phyloP scores from a whole-genome alignment of 495 filamentous ascomycete genomes.

The Hypoxylon crocopeplum region DNA sequence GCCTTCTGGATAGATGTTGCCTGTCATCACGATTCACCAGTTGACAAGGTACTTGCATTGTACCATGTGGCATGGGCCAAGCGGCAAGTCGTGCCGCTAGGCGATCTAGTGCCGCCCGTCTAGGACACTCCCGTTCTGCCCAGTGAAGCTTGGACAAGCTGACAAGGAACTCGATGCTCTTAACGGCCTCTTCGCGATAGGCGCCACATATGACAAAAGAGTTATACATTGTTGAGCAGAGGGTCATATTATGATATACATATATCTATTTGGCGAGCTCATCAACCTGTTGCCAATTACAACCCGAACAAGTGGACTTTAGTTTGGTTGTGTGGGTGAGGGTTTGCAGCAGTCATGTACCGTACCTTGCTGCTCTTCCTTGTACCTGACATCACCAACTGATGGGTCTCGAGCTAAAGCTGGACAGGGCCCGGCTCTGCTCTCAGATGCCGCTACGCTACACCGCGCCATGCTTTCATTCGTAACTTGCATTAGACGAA shows the following conservation, averaged over 20 bases:
- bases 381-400: constrained; percentile 33
- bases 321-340: neutral
- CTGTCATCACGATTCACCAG: no score
- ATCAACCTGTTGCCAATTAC: no score
- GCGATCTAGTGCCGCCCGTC: constrained; percentile 10
- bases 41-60: no score
- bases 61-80: no score
- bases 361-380: constrained; percentile 30
- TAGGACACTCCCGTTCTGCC: constrained; percentile 5
- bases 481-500: no score
- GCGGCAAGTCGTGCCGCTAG: constrained; percentile 31
- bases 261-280: no score
- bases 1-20: no score
- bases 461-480: constrained; percentile 12
- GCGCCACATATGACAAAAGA: neutral
- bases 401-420: constrained; percentile 18
- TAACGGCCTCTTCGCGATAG: neutral
- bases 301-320: no score
- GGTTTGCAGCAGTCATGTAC: constrained; percentile 5
- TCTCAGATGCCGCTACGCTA: constrained; percentile 30
- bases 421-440: constrained; percentile 6
- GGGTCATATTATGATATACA: no score
- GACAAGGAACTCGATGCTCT: constrained; percentile 1
- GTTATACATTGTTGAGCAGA: no score
- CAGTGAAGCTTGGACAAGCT: constrained; percentile 16